phyloP scores from a whole-genome alignment of 192 early-diverging fungal genomes.

The Coemansia sp. region DNA sequence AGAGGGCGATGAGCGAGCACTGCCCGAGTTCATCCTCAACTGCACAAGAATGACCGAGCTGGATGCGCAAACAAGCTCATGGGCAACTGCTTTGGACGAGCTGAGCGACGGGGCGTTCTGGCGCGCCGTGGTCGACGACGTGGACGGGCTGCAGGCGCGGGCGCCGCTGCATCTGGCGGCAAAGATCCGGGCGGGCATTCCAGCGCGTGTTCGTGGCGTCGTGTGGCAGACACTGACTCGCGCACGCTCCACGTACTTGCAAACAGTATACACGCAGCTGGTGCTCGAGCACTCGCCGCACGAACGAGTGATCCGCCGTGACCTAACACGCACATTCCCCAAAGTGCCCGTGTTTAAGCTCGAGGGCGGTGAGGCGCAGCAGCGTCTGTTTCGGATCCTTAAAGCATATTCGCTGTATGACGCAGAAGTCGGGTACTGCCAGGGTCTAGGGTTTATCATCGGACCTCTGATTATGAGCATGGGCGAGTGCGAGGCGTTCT shows the following conservation, averaged over 20 bases:
- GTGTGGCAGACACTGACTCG: conserved; percentile 92
- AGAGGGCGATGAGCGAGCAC: conserved; percentile 46
- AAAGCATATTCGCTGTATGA: conserved; percentile 96
- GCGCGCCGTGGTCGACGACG: conserved; percentile 30
- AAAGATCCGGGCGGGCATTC: conserved; percentile 66
- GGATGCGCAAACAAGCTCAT: conserved; percentile 35
- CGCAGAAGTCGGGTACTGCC: conserved; percentile 94
- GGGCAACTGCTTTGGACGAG: conserved; percentile 31
- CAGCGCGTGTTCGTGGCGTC: conserved; percentile 77
- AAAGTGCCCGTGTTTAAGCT: conserved; percentile 81
- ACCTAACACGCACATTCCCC: conserved; percentile 93
- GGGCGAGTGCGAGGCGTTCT: conserved; percentile 92
- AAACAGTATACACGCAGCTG: conserved; percentile 79
- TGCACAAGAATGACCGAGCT: conserved; percentile 39
- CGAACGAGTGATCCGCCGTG: conserved; percentile 89
- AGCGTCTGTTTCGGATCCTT: conserved; percentile 79
- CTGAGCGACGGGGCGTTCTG: conserved; percentile 43
- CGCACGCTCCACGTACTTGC: conserved; percentile 75
- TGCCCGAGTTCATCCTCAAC: conserved; percentile 38
- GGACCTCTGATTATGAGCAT: conserved; percentile 93
- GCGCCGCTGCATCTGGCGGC: conserved; percentile 45
- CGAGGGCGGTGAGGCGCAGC: conserved; percentile 82
- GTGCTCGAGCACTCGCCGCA: conserved; percentile 72
- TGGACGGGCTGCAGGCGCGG: conserved; percentile 19
- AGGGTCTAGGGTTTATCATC: conserved; percentile 94